phyloP scores from a whole-genome alignment of 495 filamentous ascomycete genomes.

The Annulohypoxylon moriforme region DNA sequence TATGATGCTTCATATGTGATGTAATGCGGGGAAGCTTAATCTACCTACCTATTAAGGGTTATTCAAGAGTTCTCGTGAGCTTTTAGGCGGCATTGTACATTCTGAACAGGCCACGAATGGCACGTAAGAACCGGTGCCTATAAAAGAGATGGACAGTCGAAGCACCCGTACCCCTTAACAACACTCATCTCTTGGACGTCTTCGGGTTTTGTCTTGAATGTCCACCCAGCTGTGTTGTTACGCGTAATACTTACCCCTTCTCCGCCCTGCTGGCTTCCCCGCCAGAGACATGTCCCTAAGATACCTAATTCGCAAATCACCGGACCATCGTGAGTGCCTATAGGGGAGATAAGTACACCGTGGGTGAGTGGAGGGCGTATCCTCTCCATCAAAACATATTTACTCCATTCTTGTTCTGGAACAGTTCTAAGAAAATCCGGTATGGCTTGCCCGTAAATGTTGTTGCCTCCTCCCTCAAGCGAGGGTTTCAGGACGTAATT shows the following conservation, averaged over 20 bases:
- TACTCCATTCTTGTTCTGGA: conserved; percentile 67
- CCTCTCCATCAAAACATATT: conserved; percentile 82
- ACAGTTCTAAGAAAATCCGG: conserved; percentile 70
- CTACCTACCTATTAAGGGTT: too few species aligned
- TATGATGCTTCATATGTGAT: too few species aligned
- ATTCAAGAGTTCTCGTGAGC: too few species aligned
- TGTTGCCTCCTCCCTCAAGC: conserved; percentile 82
- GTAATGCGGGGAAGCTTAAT: too few species aligned
- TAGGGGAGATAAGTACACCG: conserved; percentile 74
- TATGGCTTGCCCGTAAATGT: conserved; percentile 77
- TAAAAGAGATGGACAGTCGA: conserved; percentile 74
- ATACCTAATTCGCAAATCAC: conserved; percentile 80
- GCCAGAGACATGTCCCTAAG: conserved; percentile 78
- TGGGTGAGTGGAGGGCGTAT: conserved; percentile 72
- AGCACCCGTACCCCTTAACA: conserved; percentile 81
- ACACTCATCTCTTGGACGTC: conserved; percentile 82
- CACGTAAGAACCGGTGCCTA: conserved; percentile 1
- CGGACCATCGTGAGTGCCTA: conserved; percentile 68
- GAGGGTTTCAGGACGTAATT: conserved; percentile 81
- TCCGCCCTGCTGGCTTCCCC: conserved; percentile 48
- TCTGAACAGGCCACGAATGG: too few species aligned
- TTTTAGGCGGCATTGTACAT: too few species aligned
- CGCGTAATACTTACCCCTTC: conserved; percentile 55
- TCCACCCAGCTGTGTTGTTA: conserved; percentile 75
- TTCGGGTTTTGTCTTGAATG: conserved; percentile 78